Conservation (phyloP, 257 asterid species). For the Mitragyna speciosa region DNA sequence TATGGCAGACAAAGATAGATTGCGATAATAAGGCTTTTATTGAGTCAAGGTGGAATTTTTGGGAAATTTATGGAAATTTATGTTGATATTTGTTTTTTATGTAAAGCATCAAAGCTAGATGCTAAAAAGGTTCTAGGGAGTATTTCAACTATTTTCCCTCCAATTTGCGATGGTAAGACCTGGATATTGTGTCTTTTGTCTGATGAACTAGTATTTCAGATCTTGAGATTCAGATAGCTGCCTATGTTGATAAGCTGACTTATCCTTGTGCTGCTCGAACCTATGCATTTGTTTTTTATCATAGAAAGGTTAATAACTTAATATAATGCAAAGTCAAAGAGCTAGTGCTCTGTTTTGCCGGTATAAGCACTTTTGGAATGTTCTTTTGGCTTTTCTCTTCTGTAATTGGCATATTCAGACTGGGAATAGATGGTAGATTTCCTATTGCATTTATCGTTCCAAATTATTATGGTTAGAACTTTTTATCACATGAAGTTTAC, state of each 20-base stretch:
- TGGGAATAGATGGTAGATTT: not conserved
- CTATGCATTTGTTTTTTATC: too few species aligned
- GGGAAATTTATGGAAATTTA: too few species aligned
- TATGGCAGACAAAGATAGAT: not conserved
- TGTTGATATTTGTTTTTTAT: not conserved
- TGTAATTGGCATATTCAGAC: not conserved
- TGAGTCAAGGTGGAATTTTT: not conserved
- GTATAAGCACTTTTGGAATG: not conserved
- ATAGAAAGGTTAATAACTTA: not conserved
- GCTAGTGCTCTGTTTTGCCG: not conserved
- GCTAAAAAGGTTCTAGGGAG: not conserved
- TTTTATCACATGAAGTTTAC: too few species aligned
- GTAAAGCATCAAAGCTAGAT: not conserved
- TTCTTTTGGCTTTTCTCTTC: not conserved
- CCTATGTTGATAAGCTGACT: not conserved
- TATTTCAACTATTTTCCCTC: not conserved
- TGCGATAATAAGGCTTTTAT: not conserved
- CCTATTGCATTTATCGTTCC: not conserved
- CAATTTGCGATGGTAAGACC: too few species aligned
- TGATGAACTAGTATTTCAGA: not conserved
- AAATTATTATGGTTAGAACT: not conserved
- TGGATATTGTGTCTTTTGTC: not conserved
- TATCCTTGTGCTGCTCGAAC: not conserved
- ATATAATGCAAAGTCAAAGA: not conserved
- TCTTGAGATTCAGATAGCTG: not conserved